Base-by-base conservation (phyloP, 2,329 filamentous ascomycete genomes). In the Sporothrix brasiliensis region DNA sequence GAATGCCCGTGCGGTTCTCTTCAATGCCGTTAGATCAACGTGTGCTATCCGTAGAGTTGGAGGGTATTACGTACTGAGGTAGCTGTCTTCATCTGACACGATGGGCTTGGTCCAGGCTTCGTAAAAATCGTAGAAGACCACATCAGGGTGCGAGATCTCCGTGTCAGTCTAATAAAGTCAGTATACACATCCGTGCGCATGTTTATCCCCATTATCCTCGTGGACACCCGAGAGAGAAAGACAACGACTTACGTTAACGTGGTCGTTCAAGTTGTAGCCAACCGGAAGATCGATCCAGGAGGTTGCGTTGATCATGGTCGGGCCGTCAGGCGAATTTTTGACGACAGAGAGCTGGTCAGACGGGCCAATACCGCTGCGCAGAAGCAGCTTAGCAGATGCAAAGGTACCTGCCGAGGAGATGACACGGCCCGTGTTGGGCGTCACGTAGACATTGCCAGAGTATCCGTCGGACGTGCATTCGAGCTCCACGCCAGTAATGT, bases 391-490 rank as follows among this genome's bases (percentile, higher is more conserved):
- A 13, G 89, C 83, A 1, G 88, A 88, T 21, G 89, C 89, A 73
- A 92, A 91, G 0, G 89, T 82, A 60, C 91, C 91, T 0, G 89
- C 87, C n/a, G 90, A 86, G 39, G 92, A 80, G 74, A 92, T 85
- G 63, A 92, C 89, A 67, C 89, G 86, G 11, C 91, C 90, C 11
- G 84, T 86, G 50, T 80, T 78, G 4, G 83, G 75, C 27, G 88
- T 88, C 70, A 92, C 79, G 6, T 87, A 88, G 73, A 92, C 83
- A 11, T 84, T 85, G 6, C 89, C 88, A 39, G 81, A 82, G 74
- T 86, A 85, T 13, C 89, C 89, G 27, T 83, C 85, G 34, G 58
- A 63, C 7, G 58, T 47, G 61, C 85, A 83, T 74, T 87, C 83
- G 27, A 89, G 82, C 75, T 90, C 85, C 21, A 90, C 83, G 72